phyloP scores from a whole-genome alignment of 768 basidiomycete species.

The Megacollybia marginata region DNA sequence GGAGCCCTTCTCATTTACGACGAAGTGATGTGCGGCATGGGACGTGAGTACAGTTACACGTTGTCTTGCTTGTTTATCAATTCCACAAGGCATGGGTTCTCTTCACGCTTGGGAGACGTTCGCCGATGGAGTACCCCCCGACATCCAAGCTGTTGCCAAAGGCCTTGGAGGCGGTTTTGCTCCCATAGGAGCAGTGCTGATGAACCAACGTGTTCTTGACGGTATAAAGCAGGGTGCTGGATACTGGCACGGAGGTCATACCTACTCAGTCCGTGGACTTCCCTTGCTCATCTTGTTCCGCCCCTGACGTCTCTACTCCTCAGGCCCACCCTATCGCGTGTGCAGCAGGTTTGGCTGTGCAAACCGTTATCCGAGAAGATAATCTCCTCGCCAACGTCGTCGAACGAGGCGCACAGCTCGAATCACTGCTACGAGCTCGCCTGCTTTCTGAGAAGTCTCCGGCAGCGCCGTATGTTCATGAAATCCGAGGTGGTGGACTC shows the following conservation, averaged over 20 bases:
- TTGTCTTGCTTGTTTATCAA: too few species aligned
- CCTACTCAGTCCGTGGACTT: conserved; percentile 53
- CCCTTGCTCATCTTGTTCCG: neutral
- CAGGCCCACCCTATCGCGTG: too few species aligned
- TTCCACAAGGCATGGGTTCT: too few species aligned
- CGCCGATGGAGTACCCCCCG: neutral
- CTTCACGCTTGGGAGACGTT: too few species aligned
- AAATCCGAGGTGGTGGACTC: conserved; percentile 76
- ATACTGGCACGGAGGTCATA: conserved; percentile 79
- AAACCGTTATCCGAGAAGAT: too few species aligned
- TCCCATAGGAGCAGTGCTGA: conserved; percentile 74
- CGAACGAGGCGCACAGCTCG: conserved; percentile 8
- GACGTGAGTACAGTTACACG: too few species aligned
- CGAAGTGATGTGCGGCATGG: too few species aligned
- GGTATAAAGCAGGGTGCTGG: conserved; percentile 66
- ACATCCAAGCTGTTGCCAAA: neutral
- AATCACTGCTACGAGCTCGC: conserved; percentile 43
- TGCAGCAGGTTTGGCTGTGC: too few species aligned
- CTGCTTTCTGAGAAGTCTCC: conserved; percentile 48
- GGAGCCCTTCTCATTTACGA: too few species aligned
- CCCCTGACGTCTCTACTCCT: neutral
- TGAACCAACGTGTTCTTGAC: conserved; percentile 63
- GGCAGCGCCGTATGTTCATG: conserved; percentile 63
- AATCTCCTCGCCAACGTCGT: too few species aligned
- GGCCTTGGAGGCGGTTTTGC: conserved; percentile 35